Base-by-base conservation (phyloP, 1,284 basidiomycete species). In the Trichosporon ovoides region DNA sequence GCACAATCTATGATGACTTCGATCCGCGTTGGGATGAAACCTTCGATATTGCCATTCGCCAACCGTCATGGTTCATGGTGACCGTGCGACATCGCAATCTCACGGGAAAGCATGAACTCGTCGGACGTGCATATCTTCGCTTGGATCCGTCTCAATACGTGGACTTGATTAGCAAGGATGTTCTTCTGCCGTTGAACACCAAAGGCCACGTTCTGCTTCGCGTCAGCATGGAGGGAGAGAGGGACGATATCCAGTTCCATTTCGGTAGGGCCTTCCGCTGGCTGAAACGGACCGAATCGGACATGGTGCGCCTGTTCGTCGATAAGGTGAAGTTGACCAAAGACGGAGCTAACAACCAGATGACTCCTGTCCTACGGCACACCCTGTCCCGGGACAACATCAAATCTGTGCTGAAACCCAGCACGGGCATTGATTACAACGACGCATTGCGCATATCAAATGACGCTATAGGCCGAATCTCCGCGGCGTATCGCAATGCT, bases 201-300 rank as follows among this genome's bases (percentile, higher is more conserved):
- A 65, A 69, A 19, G 93, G 94, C 1, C 85, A 91, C 34, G 83
- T 98, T 35, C 78, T 96, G 48, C 79, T 97, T 22, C 84, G 96
- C 7, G 84, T 98, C 55, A 95, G 91, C 73, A 97, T 98, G 93
- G 96, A 98, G 72, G 93, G 93, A 49, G 95, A 98, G 81, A 91
- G 95, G 76, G 94, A 97, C 71, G 96, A 98, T 72, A 91, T 95
- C 19, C 89, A 91, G 66, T 99, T 97, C 81, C 93, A 92, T 80
- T 99, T 98, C 72, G 96, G 96, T 12, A 83, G 92, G 38, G 96
- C 89, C 1, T 98, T 98, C 82, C 83, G 95, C 37, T 93, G 88
- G 50, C 76, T 99, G 67, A 98, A 98, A 78, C 82, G 95, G 22
- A 89, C 92, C 0, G 94, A 98, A 73, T 86, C 84, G 20, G 95